These are phyloP conservation scores for Taiwanofungus camphoratus DNA, from an alignment of 1,284 basidiomycete genomes.

Conservation along the genomic window DNA sequence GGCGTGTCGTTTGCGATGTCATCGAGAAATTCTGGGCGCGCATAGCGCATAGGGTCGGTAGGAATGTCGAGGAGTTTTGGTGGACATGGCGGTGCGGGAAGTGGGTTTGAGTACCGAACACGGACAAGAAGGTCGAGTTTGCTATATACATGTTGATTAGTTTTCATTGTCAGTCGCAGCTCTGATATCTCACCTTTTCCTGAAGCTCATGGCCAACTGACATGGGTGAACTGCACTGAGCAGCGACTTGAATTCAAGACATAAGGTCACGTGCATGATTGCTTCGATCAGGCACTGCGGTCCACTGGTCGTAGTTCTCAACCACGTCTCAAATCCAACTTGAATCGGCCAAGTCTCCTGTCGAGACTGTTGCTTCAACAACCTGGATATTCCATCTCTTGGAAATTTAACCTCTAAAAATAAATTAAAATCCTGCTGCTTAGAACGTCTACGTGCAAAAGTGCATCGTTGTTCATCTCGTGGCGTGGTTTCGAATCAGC, in stretches of 20 bases:
- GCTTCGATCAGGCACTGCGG: too few relatives aligned
- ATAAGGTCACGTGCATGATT: too few relatives aligned
- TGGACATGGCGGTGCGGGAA: constrained; percentile 91
- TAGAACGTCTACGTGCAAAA: too few relatives aligned
- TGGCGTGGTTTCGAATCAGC: too few relatives aligned
- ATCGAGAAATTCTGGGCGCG: constrained; percentile 78
- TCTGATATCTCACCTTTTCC: constrained; percentile 15
- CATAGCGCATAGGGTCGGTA: constrained; percentile 82
- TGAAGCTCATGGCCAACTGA: constrained; percentile 21
- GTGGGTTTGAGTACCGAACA: constrained; percentile 88
- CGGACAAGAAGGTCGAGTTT: constrained; percentile 88
- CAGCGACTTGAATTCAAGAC: background rate
- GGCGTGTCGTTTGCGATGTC: constrained; percentile 75
- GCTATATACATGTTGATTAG: constrained; percentile 24
- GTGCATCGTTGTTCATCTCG: too few relatives aligned
- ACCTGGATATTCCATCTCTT: too few relatives aligned
- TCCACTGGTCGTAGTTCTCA: too few relatives aligned
- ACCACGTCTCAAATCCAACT: too few relatives aligned
- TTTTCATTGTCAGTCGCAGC: background rate
- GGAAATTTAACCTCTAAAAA: too few relatives aligned
- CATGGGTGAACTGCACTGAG: background rate
- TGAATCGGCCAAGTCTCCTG: too few relatives aligned
- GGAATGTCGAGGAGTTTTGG: constrained; percentile 88
- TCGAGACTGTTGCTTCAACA: too few relatives aligned
- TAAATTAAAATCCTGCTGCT: too few relatives aligned